A percentile compares a stretch with the other conserved stretches of the same genome.
These are phyloP conservation scores for Lathyrus aphaca DNA, from an alignment of 306 rosid species.

Conservation along the genomic window DNA sequence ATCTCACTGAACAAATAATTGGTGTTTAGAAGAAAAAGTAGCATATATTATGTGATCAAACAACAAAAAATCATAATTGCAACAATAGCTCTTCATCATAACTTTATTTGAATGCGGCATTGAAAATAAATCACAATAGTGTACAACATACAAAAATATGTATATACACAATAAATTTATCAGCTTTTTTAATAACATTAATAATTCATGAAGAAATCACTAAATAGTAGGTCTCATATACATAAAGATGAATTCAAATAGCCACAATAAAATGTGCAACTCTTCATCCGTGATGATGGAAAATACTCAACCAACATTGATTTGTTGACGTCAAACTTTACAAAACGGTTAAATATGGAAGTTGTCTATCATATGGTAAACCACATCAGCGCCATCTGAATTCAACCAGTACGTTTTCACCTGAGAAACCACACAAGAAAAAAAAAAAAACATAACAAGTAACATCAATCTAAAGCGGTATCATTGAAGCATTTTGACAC, in stretches of 20 bases:
- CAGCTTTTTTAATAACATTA: background rate
- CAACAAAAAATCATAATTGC: too few species aligned
- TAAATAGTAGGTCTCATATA: background rate
- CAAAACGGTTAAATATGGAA: conserved; percentile 58
- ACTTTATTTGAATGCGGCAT: too few species aligned
- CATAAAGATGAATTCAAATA: conserved; percentile 24
- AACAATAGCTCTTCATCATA: too few species aligned
- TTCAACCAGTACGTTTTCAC: conserved; percentile 90
- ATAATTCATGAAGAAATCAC: background rate
- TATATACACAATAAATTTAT: background rate
- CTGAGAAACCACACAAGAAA: conserved; percentile 51
- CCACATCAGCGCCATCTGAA: conserved; percentile 98
- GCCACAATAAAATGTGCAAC: conserved; percentile 38
- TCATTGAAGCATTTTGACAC: conserved; percentile 1
- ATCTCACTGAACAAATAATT: too few species aligned
- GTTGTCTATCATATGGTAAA: conserved; percentile 83
- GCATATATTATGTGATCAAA: too few species aligned
- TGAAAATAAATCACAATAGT: background rate
- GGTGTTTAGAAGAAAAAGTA: too few species aligned
- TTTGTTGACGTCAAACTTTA: conserved; percentile 22
- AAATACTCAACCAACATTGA: conserved; percentile 18
- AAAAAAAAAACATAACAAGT: background rate
- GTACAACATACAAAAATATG: background rate
- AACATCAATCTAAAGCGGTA: conserved; percentile 23
- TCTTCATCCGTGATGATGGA: conserved; percentile 27